Evolutionary conservation across 139 green algal genomes (phyloP), one percentile per base, ranked within the genome.

Genomic region (Coelastrella sp.): DNA sequence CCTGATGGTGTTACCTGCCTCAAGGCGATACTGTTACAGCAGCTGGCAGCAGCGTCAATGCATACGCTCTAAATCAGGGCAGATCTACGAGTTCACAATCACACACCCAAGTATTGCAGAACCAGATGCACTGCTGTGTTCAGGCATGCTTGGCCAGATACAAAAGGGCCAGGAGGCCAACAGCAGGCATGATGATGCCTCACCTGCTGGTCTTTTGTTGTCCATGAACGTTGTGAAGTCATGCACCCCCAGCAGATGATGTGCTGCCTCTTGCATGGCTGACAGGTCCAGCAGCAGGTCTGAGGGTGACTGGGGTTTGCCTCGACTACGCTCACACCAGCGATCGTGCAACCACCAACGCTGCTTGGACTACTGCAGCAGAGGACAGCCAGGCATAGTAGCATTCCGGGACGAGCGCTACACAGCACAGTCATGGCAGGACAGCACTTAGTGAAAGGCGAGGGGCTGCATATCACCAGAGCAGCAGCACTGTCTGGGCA

Each of bases 171-270:
- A 75, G 66, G 17, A 20, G 17, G 66, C 35, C 35, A 49, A 49
- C 35, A 49, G 35, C 35, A 27, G 73, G 17, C 73, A 19, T 11
- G 9, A 17, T 35, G 22, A 17, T 35, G 22, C 73, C 11, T 78
- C 20, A 93, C 92, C 92, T 80, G 93, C 58, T 24, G 93, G 87
- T n/a, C 86, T 58, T 85, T 91, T 93, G n/a, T 74, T 88, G 87
- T 95, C 93, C 83, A 89, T 89, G 58, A 95, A 92, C 20, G 91
- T 84, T 19, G 57, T 89, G 91, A 93, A 95, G 90, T 95, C 91
- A 57, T 93, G 93, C 17, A 27, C 65, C 22, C 92, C 92, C 60
- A 91, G 78, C 70, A 94, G 89, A 85, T 83, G 10, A 58, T 82
- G 49, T n/a, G 89, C 91, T 24, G 91, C 92, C 60, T 92, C 61